Percentiles rank a stretch among this genome's conserved stretches.
These are phyloP conservation scores for Trichosanthes cucumerina DNA, from an alignment of 306 rosid genomes.

Conservation along the genomic window DNA sequence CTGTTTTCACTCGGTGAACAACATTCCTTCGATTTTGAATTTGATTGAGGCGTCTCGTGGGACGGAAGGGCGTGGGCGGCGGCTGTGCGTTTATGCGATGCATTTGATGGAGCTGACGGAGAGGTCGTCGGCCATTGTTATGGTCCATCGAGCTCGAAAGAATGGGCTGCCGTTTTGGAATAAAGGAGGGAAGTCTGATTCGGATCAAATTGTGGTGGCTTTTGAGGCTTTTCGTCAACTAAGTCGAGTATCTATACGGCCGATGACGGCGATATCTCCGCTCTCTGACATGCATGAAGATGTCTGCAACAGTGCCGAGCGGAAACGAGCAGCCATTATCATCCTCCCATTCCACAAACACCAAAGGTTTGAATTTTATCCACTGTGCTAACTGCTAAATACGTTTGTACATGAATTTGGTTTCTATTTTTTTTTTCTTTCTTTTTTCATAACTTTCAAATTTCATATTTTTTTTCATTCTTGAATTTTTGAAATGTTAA, in stretches of 20 bases:
- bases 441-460: neutral
- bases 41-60: conserved; percentile 81
- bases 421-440: too few species aligned
- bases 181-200: conserved; percentile 16
- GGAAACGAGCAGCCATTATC: conserved; percentile 40
- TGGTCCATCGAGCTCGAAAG: conserved; percentile 51
- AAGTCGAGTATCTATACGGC: conserved; percentile 48
- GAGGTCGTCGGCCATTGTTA: conserved; percentile 50
- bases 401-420: too few species aligned
- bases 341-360: conserved; percentile 60
- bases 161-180: conserved; percentile 68
- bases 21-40: conserved; percentile 59
- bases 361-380: conserved; percentile 8
- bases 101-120: conserved; percentile 71
- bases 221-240: conserved; percentile 50
- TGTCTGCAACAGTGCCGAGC: conserved; percentile 37
- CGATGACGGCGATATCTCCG: conserved; percentile 59
- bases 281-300: conserved; percentile 41
- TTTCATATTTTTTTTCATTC: neutral
- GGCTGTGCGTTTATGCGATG: conserved; percentile 71
- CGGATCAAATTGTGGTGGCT: conserved; percentile 39
- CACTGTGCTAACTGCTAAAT: too few species aligned
- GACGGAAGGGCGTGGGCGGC: conserved; percentile 20
- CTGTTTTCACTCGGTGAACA: conserved; percentile 54
- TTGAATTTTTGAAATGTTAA: too few species aligned